Evolutionary conservation across 2,329 filamentous ascomycete genomes (phyloP), one percentile per base, ranked within the genome.

Genomic region (Fusarium nisikadoi): DNA sequence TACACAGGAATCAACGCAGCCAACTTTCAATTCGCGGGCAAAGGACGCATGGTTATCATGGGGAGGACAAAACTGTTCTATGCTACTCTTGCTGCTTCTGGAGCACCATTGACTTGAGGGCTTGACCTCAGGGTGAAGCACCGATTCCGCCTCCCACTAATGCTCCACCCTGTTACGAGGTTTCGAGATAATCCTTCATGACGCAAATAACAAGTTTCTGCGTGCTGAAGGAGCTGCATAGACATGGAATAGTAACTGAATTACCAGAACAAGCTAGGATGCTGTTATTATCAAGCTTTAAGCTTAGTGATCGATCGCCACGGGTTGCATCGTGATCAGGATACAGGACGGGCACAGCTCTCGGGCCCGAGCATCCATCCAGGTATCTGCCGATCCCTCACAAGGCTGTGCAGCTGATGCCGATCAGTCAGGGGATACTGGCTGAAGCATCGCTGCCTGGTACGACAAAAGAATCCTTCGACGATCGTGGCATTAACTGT

Each of bases 11-110:
- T 82, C 38, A 81, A 80, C 7, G 79, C 77, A 3, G 83, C 84
- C 17, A 86, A 86, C 76, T 86, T 86, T 65, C 82, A 84, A 68
- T 85, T 86, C 59, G 83, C 80, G 9, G 80, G 81, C 4, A 57
- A 78, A 1, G 81, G 81, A 6, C 75, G 79, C 0, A 78, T 83
- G 79, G 63, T 83, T 6, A 81, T 83, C 19, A 78, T 74, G 49
- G 80, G 79, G 9, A 75, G 79, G 62, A 83, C 80, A 5, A 78
- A 79, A 33, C 45, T 83, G 29, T 83, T 79, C 41, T 81, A 81
- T 50, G 80, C 75, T 11, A 77, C 71, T 4, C 41, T 76, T 12
- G 71, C 70, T 12, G 75, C 73, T n/a, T 71, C 66, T 5, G 75
- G 75, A 8, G 57, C 47, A 3, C 42, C 68, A 2, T 12, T 76